Conservation (phyloP, 2,329 filamentous ascomycete species). For the Ophiostoma quercus region DNA sequence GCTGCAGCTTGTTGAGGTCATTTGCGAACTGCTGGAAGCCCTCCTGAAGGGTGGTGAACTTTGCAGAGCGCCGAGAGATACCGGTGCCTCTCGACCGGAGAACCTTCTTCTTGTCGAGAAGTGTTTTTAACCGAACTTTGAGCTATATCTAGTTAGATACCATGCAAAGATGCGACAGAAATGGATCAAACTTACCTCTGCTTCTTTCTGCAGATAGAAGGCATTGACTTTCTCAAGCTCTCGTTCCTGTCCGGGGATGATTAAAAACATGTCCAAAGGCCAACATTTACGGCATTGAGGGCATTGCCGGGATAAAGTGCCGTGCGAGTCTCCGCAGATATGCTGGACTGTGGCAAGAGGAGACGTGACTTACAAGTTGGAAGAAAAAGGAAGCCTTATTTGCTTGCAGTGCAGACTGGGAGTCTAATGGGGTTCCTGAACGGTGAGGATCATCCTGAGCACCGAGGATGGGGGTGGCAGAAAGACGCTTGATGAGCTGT, state of each 20-base stretch:
- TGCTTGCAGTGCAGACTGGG: conserved; percentile 85
- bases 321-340: neutral
- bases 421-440: conserved; percentile 53
- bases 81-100: conserved; percentile 73
- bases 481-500: conserved; percentile 97
- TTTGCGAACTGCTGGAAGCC: conserved; percentile 96
- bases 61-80: conserved; percentile 80
- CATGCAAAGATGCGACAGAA: neutral
- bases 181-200: conserved; percentile 61
- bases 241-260: conserved; percentile 66
- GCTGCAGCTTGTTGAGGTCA: conserved; percentile 94
- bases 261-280: conserved; percentile 30
- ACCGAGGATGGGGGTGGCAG: conserved; percentile 77
- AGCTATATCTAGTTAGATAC: conserved; percentile 53
- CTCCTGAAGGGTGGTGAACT: conserved; percentile 91
- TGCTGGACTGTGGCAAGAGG: neutral
- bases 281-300: conserved; percentile 7
- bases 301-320: conserved; percentile 14
- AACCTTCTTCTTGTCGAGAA: conserved; percentile 91
- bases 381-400: conserved; percentile 99
- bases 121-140: conserved; percentile 83
- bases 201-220: conserved; percentile 96
- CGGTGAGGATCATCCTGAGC: conserved; percentile 63
- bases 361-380: conserved; percentile 64
- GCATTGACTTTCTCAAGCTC: conserved; percentile 98